A percentile compares a stretch with the other conserved stretches of the same genome.
phyloP scores from a whole-genome alignment of 2,329 filamentous ascomycete species.

The Talaromyces sp. region DNA sequence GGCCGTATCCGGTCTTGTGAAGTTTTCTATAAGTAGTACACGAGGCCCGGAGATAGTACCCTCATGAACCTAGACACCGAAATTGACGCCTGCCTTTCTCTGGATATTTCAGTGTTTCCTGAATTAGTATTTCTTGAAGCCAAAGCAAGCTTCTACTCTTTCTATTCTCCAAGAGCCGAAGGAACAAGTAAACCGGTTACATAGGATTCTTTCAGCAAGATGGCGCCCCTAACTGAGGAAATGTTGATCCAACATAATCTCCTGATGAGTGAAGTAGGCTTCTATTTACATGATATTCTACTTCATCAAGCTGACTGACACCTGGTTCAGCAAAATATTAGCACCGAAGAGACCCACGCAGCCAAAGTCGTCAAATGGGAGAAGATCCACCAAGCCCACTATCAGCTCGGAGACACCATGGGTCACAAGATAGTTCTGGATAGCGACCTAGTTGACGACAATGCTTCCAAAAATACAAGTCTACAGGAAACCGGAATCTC shows the following conservation, averaged over 20 bases:
- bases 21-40: background rate
- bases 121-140: background rate
- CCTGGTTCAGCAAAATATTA: slow-evolving; percentile 16
- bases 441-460: background rate
- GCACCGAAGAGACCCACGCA: slow-evolving; percentile 8
- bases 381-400: slow-evolving; percentile 14
- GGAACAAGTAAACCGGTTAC: background rate
- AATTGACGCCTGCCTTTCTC: background rate
- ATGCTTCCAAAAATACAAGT: background rate
- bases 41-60: background rate
- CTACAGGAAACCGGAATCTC: background rate
- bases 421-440: background rate
- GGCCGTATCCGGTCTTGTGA: background rate
- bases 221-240: background rate
- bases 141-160: background rate
- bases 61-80: background rate
- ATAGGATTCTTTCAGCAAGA: background rate
- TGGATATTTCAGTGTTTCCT: background rate
- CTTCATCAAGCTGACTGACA: background rate
- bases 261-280: background rate
- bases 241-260: background rate
- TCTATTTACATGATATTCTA: background rate
- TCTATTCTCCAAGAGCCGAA: background rate
- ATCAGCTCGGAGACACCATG: slow-evolving; percentile 5
- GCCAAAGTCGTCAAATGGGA: slow-evolving; percentile 14